Evolutionary conservation across 1,284 basidiomycete species (phyloP), one percentile per base, ranked within the genome.

Genomic region (Porphyrellus sp.): DNA sequence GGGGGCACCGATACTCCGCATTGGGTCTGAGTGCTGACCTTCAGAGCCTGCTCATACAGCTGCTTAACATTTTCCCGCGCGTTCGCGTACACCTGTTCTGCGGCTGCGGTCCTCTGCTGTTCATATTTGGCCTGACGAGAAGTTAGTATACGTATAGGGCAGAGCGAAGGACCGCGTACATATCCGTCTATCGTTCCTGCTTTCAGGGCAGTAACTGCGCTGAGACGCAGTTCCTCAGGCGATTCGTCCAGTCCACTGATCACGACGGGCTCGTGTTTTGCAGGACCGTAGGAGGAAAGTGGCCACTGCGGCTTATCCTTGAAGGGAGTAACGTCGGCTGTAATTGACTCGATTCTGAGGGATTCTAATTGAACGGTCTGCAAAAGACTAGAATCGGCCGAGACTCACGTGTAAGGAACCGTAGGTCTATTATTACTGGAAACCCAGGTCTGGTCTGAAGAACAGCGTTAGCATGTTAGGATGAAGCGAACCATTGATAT

Each of bases 241-340:
- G 85, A 89, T 56, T 88, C 75, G 62, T 97, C 93, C 28, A 88
- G 72, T 1, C 82, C 84, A 5, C 70, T 58, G 16, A 97, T 70
- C 7, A 96, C 61, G 43, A 79, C 83, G 0, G 84, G 85, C 60
- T 93, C 90, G 49, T 80, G 67, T 64, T 94, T 93, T 0, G 84
- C 82, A 21, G 89, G 82, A 0, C 80, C 93, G 66, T 89, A 97
- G 0, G 81, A 86, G 0, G 91, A 86, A 0, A 95, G 72, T n/a
- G 86, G 85, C 87, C 90, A 98, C 8, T 80, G 51, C 0, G 93
- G 94, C 61, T 83, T 84, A 20, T 92, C 89, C 5, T 69, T 70
- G 16, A 69, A 69, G 7, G 70, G 65, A 4, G 79, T 81, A n/a
- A 92, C 63, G 61, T 92, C 90, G 38, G 71, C 74, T 15, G 66